Evolutionary conservation across 306 rosid genomes (phyloP).

Genomic region (Fagus crenata): DNA sequence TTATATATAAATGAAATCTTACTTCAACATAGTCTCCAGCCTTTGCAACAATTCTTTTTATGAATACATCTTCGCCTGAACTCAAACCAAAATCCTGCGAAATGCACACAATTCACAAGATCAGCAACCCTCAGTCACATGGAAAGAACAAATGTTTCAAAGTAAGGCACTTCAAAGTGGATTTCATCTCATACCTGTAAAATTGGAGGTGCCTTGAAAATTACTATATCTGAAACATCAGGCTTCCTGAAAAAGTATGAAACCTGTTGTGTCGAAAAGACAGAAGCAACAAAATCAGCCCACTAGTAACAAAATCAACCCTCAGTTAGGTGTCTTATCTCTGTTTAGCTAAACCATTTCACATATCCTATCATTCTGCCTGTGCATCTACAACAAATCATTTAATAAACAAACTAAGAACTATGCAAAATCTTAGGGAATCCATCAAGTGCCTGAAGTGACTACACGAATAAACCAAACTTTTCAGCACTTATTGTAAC

Average conservation of each 20-base stretch:
- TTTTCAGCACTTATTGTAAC: background rate
- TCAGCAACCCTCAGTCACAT: constrained; percentile 3
- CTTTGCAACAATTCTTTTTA: constrained; percentile 89
- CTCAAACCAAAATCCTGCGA: constrained; percentile 62
- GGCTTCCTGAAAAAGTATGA: constrained; percentile 85
- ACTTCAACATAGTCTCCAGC: constrained; percentile 91
- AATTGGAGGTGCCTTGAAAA: constrained; percentile 79
- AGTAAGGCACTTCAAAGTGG: background rate
- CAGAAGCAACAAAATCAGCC: constrained; percentile 12
- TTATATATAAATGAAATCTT: constrained; percentile 19
- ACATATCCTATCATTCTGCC: background rate
- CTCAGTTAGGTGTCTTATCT: background rate
- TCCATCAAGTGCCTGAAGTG: background rate
- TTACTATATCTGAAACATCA: constrained; percentile 86
- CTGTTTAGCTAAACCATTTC: background rate
- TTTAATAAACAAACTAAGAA: background rate
- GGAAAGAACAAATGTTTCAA: constrained; percentile 10
- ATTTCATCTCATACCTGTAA: constrained; percentile 53
- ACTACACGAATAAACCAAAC: background rate
- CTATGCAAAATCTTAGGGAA: background rate
- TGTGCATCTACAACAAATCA: background rate
- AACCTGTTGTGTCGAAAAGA: constrained; percentile 52
- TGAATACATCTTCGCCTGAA: constrained; percentile 72
- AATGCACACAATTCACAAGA: constrained; percentile 17
- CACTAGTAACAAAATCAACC: background rate